phyloP scores from a whole-genome alignment of 2,329 filamentous ascomycete genomes.

The Trichoderma atrobrunneum region DNA sequence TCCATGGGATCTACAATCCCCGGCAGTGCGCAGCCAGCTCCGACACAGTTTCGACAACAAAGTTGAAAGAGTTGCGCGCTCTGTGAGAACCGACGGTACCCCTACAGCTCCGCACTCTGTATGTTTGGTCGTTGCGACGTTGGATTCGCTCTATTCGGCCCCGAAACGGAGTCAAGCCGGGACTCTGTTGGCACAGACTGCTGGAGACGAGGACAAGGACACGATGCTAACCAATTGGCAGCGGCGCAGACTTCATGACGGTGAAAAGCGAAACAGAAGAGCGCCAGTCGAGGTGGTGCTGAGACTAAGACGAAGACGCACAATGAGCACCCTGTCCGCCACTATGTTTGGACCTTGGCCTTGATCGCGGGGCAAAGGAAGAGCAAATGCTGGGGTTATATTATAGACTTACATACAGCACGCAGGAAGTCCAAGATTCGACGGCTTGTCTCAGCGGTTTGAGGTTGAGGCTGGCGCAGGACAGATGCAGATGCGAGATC shows the following conservation, averaged over 20 bases:
- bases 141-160: background rate
- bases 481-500: background rate
- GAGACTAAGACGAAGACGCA: background rate
- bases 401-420: background rate
- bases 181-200: background rate
- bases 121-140: background rate
- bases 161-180: background rate
- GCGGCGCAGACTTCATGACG: background rate
- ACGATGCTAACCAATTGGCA: conserved; percentile 6
- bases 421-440: background rate
- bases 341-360: background rate
- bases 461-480: background rate
- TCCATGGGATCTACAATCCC: conserved; percentile 48
- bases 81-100: background rate
- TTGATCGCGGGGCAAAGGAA: conserved; percentile 8
- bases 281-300: background rate
- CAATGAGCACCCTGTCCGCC: background rate
- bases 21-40: background rate
- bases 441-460: background rate
- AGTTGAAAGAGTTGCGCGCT: background rate
- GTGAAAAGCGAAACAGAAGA: background rate
- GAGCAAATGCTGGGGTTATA: background rate
- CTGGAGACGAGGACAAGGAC: background rate
- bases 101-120: background rate
- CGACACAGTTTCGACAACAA: background rate